A percentile compares a stretch with the other conserved stretches of the same genome.
Evolutionary conservation across 192 early-diverging fungal species (phyloP).

Genomic region (Coemansia sp.): DNA sequence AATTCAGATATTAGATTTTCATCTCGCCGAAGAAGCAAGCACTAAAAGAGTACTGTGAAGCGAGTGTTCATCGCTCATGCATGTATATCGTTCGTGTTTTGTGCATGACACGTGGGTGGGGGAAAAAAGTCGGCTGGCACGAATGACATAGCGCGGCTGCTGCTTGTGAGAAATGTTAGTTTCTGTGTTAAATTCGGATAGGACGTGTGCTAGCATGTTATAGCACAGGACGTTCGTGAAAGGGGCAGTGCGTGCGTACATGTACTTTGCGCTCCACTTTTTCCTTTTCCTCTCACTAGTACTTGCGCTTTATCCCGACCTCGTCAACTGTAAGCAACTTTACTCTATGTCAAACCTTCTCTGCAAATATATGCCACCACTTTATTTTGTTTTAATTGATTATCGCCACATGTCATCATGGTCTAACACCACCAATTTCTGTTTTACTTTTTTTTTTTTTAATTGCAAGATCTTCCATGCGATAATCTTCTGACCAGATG

Average conservation of each 20-base stretch:
- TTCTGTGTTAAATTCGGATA: constrained; percentile 7
- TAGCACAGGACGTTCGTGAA: neutral
- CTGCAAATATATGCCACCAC: neutral
- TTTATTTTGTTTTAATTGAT: neutral
- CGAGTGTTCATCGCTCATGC: neutral
- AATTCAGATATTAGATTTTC: constrained; percentile 7
- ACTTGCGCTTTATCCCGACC: neutral
- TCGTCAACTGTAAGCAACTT: neutral
- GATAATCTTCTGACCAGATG: neutral
- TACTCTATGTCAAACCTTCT: neutral
- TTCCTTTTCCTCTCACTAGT: neutral
- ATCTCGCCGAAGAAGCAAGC: neutral
- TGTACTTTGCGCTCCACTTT: neutral
- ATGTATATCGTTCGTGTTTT: constrained; percentile 7
- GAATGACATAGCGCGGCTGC: neutral
- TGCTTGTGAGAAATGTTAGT: neutral
- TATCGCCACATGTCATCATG: neutral
- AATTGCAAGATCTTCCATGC: neutral
- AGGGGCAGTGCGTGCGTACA: neutral
- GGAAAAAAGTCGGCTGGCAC: neutral
- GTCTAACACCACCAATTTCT: neutral
- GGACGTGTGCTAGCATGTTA: neutral
- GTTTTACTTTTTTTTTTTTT: neutral
- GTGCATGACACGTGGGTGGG: constrained; percentile 10
- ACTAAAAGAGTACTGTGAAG: neutral